Evolutionary conservation across 2,329 filamentous ascomycete genomes (phyloP), one percentile per base, ranked within the genome.

Genomic region (Nannizzia gypsea): DNA sequence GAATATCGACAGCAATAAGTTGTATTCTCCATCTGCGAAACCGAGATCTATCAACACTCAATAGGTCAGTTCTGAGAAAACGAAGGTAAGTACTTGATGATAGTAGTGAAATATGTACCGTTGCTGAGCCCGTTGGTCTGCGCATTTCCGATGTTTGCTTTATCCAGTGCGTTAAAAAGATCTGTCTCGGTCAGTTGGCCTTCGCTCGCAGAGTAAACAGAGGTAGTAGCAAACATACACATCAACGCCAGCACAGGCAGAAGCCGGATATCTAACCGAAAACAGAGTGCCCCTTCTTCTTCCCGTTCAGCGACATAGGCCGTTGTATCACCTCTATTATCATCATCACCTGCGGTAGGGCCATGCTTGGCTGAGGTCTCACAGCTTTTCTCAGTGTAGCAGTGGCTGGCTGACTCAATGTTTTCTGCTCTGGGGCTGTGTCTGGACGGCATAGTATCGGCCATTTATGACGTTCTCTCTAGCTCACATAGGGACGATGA

Each of bases 1-100:
- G 76, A 90, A 90, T 64, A 90, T 83, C 57, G 79, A 80, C 38
- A 89, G 72, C 55, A 89, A 80, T 28, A 83, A 78, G 68, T 88
- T 89, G 73, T 89, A 88, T 68, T 88, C 80, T 63, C 83, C 79
- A 0, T 73, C 70, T 48, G 78, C 78, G 72, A 90, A 84, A 34
- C 81, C 70, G 20, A 89, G 73, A 58, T 75, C 73, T 74, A 44
- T 44, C 40, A 44, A 44, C 11, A 6, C 9, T 36, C 31, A 11
- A 13, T 3, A 3, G 3, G 38, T 42, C n/a, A 42, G 15, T n/a
- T 13, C n/a, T 50, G 44, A 24, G 20, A 31, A 6, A 17, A 31
- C 9, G 8, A 42, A 50, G 22, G 15, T 50, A n/a, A 59, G 38
- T 24, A 44, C 9, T 34, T 38, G 34, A 26, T 22, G 31, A 6